Conservation (phyloP, 2,329 filamentous ascomycete species). For the Colletotrichum cereale region DNA sequence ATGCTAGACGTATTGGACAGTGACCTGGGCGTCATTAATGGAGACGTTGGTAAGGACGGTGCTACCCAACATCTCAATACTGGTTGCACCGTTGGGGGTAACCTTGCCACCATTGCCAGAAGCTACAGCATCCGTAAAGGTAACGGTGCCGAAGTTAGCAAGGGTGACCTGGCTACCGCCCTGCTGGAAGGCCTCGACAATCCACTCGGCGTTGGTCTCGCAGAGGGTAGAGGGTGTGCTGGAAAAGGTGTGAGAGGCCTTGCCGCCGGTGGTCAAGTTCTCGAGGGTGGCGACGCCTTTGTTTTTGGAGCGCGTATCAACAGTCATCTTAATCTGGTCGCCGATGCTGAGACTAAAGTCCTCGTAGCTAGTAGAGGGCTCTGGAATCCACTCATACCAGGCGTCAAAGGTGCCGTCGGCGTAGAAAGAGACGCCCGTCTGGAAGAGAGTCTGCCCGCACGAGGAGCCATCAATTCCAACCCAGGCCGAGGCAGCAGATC, state of each 20-base stretch:
- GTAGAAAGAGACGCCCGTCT: conserved; percentile 58
- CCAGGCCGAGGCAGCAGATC: conserved; percentile 55
- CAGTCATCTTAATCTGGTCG: conserved; percentile 46
- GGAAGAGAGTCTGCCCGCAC: conserved; percentile 54
- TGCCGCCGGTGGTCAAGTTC: conserved; percentile 65
- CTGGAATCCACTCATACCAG: conserved; percentile 62
- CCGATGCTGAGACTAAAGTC: conserved; percentile 48
- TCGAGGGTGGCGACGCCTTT: conserved; percentile 49
- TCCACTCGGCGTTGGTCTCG: conserved; percentile 72
- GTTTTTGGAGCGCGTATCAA: conserved; percentile 45
- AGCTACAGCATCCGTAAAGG: conserved; percentile 45
- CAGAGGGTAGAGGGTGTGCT: conserved; percentile 59
- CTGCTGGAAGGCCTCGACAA: conserved; percentile 63
- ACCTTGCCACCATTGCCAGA: conserved; percentile 41
- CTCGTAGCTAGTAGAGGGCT: conserved; percentile 55
- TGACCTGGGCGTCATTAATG: no score
- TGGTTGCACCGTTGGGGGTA: conserved; percentile 37
- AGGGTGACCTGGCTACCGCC: conserved; percentile 45
- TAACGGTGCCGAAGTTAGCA: conserved; percentile 48
- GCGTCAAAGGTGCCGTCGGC: conserved; percentile 52
- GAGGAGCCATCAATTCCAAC: conserved; percentile 63
- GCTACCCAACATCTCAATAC: conserved; percentile 45
- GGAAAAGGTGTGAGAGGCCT: conserved; percentile 63
- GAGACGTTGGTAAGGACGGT: no score
- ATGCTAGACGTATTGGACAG: no score